Percentiles rank a stretch among this genome's conserved stretches.
Evolutionary conservation across 306 rosid species (phyloP).

Genomic region (Neltuma alba): DNA sequence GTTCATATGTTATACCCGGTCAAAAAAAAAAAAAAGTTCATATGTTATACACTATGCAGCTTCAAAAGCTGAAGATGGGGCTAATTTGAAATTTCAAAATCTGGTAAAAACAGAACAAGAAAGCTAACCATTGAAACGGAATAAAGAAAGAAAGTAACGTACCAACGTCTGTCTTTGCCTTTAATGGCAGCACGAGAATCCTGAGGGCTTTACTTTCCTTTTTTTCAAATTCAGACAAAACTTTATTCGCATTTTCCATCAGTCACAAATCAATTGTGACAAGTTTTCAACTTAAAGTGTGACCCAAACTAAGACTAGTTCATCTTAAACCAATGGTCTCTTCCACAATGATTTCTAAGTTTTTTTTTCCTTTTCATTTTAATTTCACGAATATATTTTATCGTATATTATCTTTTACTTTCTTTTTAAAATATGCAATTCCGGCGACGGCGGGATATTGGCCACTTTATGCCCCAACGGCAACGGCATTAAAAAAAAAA

Average conservation of each 20-base stretch:
- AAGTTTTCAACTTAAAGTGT: neutral
- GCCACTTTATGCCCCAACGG: constrained; percentile 30
- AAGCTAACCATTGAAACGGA: constrained; percentile 8
- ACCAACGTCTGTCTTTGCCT: constrained; percentile 40
- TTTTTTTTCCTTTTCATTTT: neutral
- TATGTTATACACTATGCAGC: neutral
- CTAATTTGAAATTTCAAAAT: constrained; percentile 28
- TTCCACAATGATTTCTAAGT: constrained; percentile 8
- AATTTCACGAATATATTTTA: neutral
- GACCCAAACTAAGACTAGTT: neutral
- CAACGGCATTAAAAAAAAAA: neutral
- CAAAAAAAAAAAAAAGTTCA: too few relatives aligned
- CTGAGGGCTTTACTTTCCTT: constrained; percentile 40
- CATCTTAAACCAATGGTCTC: neutral
- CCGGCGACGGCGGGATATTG: constrained; percentile 1
- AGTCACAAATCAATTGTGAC: neutral
- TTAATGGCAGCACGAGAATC: constrained; percentile 36
- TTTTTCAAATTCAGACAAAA: constrained; percentile 1
- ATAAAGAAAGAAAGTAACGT: constrained; percentile 40
- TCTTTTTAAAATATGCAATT: neutral
- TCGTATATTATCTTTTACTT: neutral
- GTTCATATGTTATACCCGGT: neutral
- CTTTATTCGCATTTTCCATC: neutral
- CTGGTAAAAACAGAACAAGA: constrained; percentile 18
- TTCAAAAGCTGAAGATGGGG: constrained; percentile 41